Conservation (phyloP, 805 yeast genomes). For the Vanderwaltozyma polyspora region DNA sequence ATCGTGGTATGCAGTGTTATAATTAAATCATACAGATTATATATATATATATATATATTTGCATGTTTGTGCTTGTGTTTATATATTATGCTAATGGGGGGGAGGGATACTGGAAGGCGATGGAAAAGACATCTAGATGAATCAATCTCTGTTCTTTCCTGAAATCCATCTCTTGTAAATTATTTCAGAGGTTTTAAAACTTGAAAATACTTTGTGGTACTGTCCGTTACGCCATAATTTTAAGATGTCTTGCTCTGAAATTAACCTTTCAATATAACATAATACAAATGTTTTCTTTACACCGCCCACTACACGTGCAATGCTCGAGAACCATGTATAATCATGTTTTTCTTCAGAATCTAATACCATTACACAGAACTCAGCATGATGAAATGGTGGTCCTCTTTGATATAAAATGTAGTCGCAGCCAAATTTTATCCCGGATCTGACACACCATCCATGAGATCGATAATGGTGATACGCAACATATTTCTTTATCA, state of each 20-base stretch:
- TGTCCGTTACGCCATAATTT: slow-evolving; percentile 12
- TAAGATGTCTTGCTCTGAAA: slow-evolving; percentile 22
- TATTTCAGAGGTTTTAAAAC: slow-evolving; percentile 48
- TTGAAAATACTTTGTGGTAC: slow-evolving; percentile 26
- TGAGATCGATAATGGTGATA: slow-evolving; percentile 79
- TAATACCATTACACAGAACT: slow-evolving; percentile 47
- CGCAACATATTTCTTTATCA: slow-evolving; percentile 51
- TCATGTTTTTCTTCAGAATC: slow-evolving; percentile 22
- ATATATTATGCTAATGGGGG: too few species aligned
- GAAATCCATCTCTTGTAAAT: slow-evolving; percentile 79
- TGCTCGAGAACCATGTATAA: slow-evolving; percentile 56
- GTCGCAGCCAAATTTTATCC: slow-evolving; percentile 88
- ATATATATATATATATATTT: too few species aligned
- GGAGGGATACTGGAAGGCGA: too few species aligned
- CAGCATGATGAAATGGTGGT: slow-evolving; percentile 94
- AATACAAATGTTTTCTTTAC: slow-evolving; percentile 72
- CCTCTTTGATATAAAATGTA: slow-evolving; percentile 76
- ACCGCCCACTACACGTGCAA: slow-evolving; percentile 74
- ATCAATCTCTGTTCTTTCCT: slow-evolving; percentile 63
- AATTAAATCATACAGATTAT: too few species aligned
- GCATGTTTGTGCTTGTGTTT: too few species aligned
- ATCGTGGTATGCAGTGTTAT: too few species aligned
- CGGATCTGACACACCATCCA: slow-evolving; percentile 93
- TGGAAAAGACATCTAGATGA: background rate
- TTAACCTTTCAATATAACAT: slow-evolving; percentile 52